phyloP scores from a whole-genome alignment of 352 stramenopile genomes.

The Globisporangium ultimum region DNA sequence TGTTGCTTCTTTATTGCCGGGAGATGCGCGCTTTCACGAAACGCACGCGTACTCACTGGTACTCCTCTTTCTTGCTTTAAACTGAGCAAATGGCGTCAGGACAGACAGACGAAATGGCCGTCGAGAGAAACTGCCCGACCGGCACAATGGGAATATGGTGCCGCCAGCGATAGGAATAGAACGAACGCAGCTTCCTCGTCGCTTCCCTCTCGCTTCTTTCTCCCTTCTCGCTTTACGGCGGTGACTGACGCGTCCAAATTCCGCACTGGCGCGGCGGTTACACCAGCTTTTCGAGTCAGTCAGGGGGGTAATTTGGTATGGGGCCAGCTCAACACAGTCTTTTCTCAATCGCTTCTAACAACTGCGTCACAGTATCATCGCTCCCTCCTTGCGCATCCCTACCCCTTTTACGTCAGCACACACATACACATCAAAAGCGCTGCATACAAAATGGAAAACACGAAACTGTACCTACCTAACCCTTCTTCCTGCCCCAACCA shows the following conservation, averaged over 20 bases:
- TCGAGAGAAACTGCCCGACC: background rate
- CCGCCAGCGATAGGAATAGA: slow-evolving; percentile 7
- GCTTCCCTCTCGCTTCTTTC: background rate
- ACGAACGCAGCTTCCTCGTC: background rate
- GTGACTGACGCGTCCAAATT: background rate
- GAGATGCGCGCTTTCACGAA: background rate
- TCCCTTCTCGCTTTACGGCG: background rate
- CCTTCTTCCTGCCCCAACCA: background rate
- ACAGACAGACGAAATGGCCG: background rate
- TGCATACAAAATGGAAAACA: background rate
- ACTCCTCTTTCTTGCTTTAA: background rate
- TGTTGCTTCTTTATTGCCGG: too few species aligned
- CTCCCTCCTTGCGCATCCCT: background rate
- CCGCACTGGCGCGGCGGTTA: background rate
- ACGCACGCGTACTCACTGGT: background rate
- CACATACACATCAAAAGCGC: too few species aligned
- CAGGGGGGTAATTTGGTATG: background rate
- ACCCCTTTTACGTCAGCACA: background rate
- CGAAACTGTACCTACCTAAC: background rate
- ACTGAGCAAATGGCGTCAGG: background rate
- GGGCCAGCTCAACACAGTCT: background rate
- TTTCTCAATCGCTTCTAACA: background rate
- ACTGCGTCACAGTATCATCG: background rate
- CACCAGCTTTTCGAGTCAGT: background rate
- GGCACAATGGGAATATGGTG: background rate